Conservation (phyloP, 2,329 filamentous ascomycete species). For the Fusarium sp. region DNA sequence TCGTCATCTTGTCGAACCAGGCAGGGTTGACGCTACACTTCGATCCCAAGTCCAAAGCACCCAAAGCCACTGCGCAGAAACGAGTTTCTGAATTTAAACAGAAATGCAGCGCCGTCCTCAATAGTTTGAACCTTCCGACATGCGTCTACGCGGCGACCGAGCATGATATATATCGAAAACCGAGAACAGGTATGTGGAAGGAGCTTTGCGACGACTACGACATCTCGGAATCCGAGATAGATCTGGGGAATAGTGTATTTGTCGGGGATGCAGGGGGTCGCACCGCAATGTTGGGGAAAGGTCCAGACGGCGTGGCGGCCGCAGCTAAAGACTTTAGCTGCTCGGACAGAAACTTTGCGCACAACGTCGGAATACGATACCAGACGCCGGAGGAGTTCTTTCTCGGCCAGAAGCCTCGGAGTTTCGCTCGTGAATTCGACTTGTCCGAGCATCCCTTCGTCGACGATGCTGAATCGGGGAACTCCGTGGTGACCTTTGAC, state of each 20-base stretch:
- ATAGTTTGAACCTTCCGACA: slow-evolving; percentile 77
- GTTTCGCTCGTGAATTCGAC: slow-evolving; percentile 78
- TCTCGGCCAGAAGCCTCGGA: slow-evolving; percentile 71
- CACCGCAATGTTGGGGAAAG: slow-evolving; percentile 51
- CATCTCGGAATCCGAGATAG: slow-evolving; percentile 67
- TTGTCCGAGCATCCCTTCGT: slow-evolving; percentile 63
- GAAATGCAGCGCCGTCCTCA: slow-evolving; percentile 77
- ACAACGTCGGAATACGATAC: slow-evolving; percentile 84
- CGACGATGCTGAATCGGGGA: slow-evolving; percentile 38
- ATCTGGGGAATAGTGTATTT: slow-evolving; percentile 79
- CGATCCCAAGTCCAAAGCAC: slow-evolving; percentile 71
- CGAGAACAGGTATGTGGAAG: slow-evolving; percentile 88
- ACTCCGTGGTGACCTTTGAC: slow-evolving; percentile 57
- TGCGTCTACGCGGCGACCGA: slow-evolving; percentile 87
- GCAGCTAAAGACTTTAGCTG: slow-evolving; percentile 70
- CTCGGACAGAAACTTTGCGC: slow-evolving; percentile 81
- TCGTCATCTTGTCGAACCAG: slow-evolving; percentile 91
- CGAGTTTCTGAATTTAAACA: slow-evolving; percentile 84
- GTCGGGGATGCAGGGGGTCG: slow-evolving; percentile 86
- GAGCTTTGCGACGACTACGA: slow-evolving; percentile 68
- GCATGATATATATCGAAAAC: slow-evolving; percentile 87
- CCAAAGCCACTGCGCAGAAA: slow-evolving; percentile 69
- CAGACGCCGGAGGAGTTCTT: slow-evolving; percentile 94
- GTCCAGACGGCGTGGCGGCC: slow-evolving; percentile 35
- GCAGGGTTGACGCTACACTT: slow-evolving; percentile 80